A percentile compares a stretch with the other conserved stretches of the same genome.
These are phyloP conservation scores for Tolypocladium nubicola DNA, from an alignment of 2,329 filamentous ascomycete genomes.

Conservation along the genomic window DNA sequence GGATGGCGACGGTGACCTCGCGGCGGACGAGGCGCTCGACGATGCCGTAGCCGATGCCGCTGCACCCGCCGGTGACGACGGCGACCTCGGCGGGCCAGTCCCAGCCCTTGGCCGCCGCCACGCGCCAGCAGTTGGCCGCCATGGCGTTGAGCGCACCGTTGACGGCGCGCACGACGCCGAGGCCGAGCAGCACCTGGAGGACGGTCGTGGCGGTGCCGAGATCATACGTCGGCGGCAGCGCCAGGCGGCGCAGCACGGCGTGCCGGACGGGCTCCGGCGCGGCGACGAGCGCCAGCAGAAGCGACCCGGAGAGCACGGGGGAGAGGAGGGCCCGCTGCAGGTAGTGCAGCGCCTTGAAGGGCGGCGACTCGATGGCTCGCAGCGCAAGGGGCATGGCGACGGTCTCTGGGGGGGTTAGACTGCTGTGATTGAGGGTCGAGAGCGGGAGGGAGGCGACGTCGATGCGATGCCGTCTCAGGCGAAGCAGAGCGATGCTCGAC, in stretches of 20 bases:
- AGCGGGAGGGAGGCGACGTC: background rate
- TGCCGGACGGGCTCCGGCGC: slow-evolving; percentile 3
- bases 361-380: slow-evolving; percentile 5
- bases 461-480: background rate
- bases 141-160: slow-evolving; percentile 14
- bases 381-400: slow-evolving; percentile 3
- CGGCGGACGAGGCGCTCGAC: slow-evolving; percentile 17
- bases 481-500: background rate
- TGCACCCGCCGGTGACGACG: slow-evolving; percentile 31
- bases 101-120: slow-evolving; percentile 12
- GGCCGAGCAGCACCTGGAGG: slow-evolving; percentile 10
- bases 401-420: background rate
- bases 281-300: slow-evolving; percentile 5
- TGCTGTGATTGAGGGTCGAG: background rate
- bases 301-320: slow-evolving; percentile 7
- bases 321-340: slow-evolving; percentile 3
- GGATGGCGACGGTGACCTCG: slow-evolving; percentile 53
- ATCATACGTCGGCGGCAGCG: slow-evolving; percentile 2
- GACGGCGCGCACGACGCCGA: slow-evolving; percentile 12
- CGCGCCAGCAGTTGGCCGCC: slow-evolving; percentile 19
- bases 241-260: slow-evolving; percentile 1
- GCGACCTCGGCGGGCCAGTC: slow-evolving; percentile 30
- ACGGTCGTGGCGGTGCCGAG: slow-evolving; percentile 2
- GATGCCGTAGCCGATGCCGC: slow-evolving; percentile 29
- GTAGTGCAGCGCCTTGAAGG: slow-evolving; percentile 4